phyloP scores from a whole-genome alignment of 2,329 filamentous ascomycete genomes.

The Fusarium tupiense region DNA sequence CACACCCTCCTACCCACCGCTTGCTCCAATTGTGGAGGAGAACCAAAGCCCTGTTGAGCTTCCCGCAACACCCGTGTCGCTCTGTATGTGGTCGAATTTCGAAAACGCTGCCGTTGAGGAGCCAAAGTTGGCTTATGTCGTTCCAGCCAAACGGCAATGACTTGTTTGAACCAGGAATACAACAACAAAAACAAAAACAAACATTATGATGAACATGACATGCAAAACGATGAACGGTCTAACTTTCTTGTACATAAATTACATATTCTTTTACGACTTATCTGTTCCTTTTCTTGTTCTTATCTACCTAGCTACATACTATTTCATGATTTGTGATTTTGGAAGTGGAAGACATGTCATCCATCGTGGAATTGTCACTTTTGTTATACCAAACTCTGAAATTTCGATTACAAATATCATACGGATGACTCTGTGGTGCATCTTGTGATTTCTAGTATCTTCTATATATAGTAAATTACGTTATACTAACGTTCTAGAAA shows the following conservation, averaged over 20 bases:
- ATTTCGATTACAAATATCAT: neutral
- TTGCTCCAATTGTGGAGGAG: neutral
- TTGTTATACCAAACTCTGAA: neutral
- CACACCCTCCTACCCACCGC: conserved; percentile 18
- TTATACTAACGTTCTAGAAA: neutral
- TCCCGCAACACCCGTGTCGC: conserved; percentile 42
- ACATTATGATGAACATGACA: conserved; percentile 24
- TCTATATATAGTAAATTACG: neutral
- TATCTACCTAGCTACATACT: neutral
- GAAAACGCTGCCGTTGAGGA: conserved; percentile 42
- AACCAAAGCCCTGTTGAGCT: conserved; percentile 37
- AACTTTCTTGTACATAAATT: conserved; percentile 13
- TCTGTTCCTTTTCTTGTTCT: neutral
- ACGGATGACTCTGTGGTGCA: neutral
- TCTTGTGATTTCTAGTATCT: neutral
- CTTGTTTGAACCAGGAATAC: neutral
- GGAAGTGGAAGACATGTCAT: neutral
- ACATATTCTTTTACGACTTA: neutral
- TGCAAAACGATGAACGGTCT: conserved; percentile 23
- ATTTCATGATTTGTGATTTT: neutral
- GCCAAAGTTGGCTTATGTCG: conserved; percentile 41
- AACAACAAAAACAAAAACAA: neutral
- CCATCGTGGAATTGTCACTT: neutral
- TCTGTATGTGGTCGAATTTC: conserved; percentile 42
- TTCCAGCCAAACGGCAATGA: conserved; percentile 28